Evolutionary conservation across 495 filamentous ascomycete genomes (phyloP).

Genomic region (Echria macrotheca): DNA sequence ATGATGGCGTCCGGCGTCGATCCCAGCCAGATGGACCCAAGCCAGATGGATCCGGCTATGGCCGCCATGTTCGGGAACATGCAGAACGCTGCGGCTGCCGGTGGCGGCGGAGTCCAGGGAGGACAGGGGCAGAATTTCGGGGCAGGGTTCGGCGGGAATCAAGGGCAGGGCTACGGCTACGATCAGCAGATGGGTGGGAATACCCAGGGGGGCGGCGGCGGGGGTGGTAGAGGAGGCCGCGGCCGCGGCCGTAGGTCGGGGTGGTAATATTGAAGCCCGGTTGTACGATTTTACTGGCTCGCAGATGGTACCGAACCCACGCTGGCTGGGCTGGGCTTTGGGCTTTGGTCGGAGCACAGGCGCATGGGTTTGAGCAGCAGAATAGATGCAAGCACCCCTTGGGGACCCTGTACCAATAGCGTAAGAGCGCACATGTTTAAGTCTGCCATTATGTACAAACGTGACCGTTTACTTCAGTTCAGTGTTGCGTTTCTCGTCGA

Average conservation of each 20-base stretch:
- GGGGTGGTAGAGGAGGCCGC: conserved; percentile 39
- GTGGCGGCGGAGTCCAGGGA: conserved; percentile 40
- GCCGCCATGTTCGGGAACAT: conserved; percentile 47
- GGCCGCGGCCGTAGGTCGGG: conserved; percentile 32
- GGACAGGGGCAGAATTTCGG: conserved; percentile 43
- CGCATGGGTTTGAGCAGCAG: no score
- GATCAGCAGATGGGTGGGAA: conserved; percentile 53
- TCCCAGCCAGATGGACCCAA: conserved; percentile 59
- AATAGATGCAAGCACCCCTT: no score
- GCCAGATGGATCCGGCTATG: conserved; percentile 26
- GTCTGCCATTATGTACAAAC: no score
- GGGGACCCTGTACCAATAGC: no score
- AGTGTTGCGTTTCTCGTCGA: no score
- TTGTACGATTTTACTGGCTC: no score
- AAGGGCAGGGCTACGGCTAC: conserved; percentile 51
- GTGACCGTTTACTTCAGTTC: no score
- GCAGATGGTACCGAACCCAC: no score
- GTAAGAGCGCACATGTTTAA: no score
- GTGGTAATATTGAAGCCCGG: no score
- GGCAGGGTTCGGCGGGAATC: conserved; percentile 44
- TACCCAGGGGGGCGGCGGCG: conserved; percentile 30
- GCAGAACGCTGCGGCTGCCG: conserved; percentile 35
- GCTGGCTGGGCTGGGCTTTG: no score
- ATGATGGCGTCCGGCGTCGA: conserved; percentile 85
- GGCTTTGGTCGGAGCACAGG: no score